These are phyloP conservation scores for Colletotrichum plurivorum DNA, from an alignment of 2,329 filamentous ascomycete genomes.

Conservation along the genomic window DNA sequence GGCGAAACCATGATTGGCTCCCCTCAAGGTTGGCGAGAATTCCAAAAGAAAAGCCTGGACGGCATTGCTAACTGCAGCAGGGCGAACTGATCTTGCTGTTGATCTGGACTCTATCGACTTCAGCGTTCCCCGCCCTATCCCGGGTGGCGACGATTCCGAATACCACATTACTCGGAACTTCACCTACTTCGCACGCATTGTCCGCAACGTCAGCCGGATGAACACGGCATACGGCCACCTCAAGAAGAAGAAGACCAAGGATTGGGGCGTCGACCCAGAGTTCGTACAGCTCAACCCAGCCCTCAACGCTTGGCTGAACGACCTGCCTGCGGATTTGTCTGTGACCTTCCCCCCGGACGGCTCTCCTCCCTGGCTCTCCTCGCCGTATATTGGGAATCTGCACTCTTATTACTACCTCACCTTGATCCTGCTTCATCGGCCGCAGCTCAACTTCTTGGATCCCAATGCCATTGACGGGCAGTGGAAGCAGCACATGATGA, in stretches of 20 bases:
- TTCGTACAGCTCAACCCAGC: constrained; percentile 84
- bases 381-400: constrained; percentile 90
- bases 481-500: constrained; percentile 90
- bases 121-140: constrained; percentile 72
- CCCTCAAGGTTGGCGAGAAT: constrained; percentile 79
- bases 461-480: constrained; percentile 77
- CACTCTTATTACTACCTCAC: constrained; percentile 91
- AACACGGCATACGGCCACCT: constrained; percentile 81
- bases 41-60: neutral
- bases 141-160: constrained; percentile 81
- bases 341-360: constrained; percentile 84
- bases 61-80: constrained; percentile 55
- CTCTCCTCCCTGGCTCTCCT: constrained; percentile 86
- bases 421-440: constrained; percentile 88
- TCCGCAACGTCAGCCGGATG: constrained; percentile 83
- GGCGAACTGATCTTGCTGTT: constrained; percentile 84
- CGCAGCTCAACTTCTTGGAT: constrained; percentile 85
- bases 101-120: constrained; percentile 83
- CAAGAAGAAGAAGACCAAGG: constrained; percentile 77
- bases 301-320: constrained; percentile 82
- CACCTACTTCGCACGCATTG: constrained; percentile 82
- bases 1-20: constrained; percentile 94
- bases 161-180: constrained; percentile 87
- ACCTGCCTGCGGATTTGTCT: constrained; percentile 83
- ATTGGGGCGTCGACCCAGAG: constrained; percentile 89